Conservation (phyloP, 148 eudicot genomes). For the Spergularia bocconei region DNA sequence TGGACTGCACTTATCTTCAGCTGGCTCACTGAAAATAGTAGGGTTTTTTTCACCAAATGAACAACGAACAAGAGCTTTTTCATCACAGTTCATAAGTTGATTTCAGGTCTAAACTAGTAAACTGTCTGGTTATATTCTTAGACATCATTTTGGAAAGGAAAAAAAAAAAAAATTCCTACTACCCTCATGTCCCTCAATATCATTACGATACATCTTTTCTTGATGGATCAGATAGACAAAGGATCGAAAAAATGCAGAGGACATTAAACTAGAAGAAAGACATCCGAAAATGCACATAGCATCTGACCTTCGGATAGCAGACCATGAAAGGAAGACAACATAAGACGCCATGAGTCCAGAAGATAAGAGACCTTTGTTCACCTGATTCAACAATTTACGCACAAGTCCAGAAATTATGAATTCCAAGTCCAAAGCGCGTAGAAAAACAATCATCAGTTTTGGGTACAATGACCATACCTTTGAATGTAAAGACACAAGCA, state of each 20-base stretch:
- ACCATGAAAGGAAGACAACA: constrained; percentile 88
- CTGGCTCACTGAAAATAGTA: constrained; percentile 68
- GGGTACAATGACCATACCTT: constrained; percentile 44
- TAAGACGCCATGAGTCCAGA: constrained; percentile 95
- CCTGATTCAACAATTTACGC: constrained; percentile 47
- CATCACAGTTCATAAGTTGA: too few species aligned
- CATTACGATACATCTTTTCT: too few species aligned
- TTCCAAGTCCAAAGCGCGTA: neutral
- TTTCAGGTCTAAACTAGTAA: too few species aligned
- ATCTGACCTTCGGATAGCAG: constrained; percentile 83
- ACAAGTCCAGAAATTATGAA: neutral
- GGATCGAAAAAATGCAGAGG: neutral
- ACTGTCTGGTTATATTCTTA: too few species aligned
- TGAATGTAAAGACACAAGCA: constrained; percentile 78
- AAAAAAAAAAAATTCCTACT: neutral
- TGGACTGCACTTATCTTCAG: constrained; percentile 64
- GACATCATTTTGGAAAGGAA: too few species aligned
- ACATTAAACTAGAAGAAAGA: too few species aligned
- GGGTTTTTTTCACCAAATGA: neutral
- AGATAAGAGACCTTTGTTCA: constrained; percentile 85
- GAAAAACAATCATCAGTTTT: neutral
- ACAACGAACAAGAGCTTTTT: too few species aligned
- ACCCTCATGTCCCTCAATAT: neutral
- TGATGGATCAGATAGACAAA: neutral
- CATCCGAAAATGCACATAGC: neutral